Base-by-base conservation (phyloP, 2,329 filamentous ascomycete genomes). In the Sarocladium oryzae region DNA sequence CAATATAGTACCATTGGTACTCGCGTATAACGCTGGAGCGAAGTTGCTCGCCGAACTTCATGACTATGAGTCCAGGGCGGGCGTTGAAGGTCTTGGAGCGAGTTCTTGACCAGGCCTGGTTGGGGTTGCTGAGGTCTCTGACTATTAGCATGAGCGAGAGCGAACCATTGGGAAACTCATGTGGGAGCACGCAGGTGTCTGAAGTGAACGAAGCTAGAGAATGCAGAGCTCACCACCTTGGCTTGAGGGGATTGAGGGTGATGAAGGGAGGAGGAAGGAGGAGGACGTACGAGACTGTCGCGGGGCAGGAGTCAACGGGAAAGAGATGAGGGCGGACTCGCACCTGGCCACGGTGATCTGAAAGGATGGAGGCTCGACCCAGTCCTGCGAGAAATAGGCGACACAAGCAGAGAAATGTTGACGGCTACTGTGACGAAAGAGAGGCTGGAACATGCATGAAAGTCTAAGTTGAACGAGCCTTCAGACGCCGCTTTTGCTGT, bases 1-100 rank as follows among this genome's bases (percentile, higher is more conserved):
- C 87, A 71, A 99, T 96, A 74, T 99, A 99, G 76, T 96, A 89
- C 85, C 91, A 96, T 69, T 91, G 85, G 74, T 95, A 99, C 73
- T 97, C 91, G 76, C 88, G 90, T 71, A 97, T 95, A 65, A 96
- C 81, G 66, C 91, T 96, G 63, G 89, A 92, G 57, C 89, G 89
- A 63, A 99, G 84, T 78, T 99, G 91, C 72, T 96, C 89, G 68
- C 93, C 93, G 77, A 97, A 99, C 78, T 85, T 85, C 82, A 85
- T 85, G 73, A 79, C 73, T 71, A 82, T 66, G 56, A 75, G 66
- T 54, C 78, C 78, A 40, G 77, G 79, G 30, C 65, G 64, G 56
- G 72, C 66, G 57, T 61, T 66, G 61, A 65, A 68, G 48, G 49
- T 58, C 51, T 57, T 57, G 49, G 54, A 51, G 58, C 61, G 65